These are phyloP conservation scores for Aspergillus kassunensis DNA, from an alignment of 495 filamentous ascomycete species.

Conservation along the genomic window DNA sequence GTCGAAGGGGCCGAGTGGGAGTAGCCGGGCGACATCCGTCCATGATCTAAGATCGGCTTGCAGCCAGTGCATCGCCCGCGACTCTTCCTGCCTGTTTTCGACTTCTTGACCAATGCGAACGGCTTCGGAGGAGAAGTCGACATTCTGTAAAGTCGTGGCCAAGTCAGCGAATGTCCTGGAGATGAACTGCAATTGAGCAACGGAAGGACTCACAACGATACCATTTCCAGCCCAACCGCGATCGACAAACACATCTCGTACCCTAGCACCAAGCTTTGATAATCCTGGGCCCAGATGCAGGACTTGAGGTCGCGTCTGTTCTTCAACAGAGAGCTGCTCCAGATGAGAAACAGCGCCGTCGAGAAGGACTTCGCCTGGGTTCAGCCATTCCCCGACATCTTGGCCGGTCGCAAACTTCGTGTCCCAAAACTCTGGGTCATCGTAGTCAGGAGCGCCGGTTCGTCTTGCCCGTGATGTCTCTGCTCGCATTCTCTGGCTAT, in stretches of 20 bases:
- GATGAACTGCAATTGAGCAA: not conserved
- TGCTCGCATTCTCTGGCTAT: conserved; percentile 14
- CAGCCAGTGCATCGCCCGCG: conserved; percentile 35
- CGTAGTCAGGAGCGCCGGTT: conserved; percentile 38
- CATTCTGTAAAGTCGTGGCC: conserved; percentile 26
- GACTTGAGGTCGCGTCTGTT: conserved; percentile 20
- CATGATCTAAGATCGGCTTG: conserved; percentile 35
- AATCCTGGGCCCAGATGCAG: conserved; percentile 42
- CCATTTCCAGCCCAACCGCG: conserved; percentile 29
- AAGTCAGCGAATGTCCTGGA: not conserved
- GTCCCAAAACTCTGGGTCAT: conserved; percentile 38
- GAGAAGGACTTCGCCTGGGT: conserved; percentile 34
- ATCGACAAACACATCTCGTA: conserved; percentile 28
- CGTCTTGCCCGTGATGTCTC: conserved; percentile 20
- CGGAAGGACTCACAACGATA: conserved; percentile 31
- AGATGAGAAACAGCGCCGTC: conserved; percentile 28
- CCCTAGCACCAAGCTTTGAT: conserved; percentile 32
- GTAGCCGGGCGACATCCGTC: conserved; percentile 25
- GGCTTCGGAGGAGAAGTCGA: conserved; percentile 42
- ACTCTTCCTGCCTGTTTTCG: conserved; percentile 19
- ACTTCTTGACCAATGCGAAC: conserved; percentile 32
- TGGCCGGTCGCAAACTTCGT: conserved; percentile 34
- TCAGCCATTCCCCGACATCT: conserved; percentile 45
- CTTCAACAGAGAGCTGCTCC: conserved; percentile 12
- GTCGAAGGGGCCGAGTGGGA: conserved; percentile 32